Conservation (phyloP, 441 rosid genomes). For the Geranium incanum region DNA sequence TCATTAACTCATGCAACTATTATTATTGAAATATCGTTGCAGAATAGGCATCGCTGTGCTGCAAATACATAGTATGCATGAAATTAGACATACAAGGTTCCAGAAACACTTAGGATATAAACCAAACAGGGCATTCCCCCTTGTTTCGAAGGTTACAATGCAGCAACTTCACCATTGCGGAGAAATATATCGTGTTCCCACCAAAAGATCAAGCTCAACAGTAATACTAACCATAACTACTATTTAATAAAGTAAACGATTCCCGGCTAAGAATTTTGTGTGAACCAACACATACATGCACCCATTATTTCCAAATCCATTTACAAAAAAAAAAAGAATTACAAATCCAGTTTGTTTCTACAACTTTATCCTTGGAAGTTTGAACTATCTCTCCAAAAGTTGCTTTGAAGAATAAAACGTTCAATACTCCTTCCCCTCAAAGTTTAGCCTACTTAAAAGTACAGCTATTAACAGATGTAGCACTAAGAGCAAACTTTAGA, state of each 20-base stretch:
- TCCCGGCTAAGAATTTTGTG: neutral
- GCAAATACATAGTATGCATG: constrained; percentile 1
- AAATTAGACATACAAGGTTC: neutral
- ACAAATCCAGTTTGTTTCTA: neutral
- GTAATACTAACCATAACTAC: neutral
- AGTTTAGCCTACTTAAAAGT: constrained; percentile 4
- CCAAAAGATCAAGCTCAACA: constrained; percentile 4
- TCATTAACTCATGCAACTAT: neutral
- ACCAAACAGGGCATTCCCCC: neutral
- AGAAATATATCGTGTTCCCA: neutral
- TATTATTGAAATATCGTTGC: neutral
- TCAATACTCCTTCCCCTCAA: constrained; percentile 1
- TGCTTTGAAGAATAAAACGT: neutral
- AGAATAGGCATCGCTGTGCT: neutral
- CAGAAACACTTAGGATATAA: neutral
- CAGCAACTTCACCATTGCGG: neutral
- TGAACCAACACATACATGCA: neutral
- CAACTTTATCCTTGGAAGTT: constrained; percentile 7
- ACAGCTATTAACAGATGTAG: constrained; percentile 7
- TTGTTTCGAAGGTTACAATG: neutral
- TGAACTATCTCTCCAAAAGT: neutral
- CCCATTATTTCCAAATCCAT: neutral
- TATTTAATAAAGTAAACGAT: neutral
- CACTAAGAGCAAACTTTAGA: constrained; percentile 2
- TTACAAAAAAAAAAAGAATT: neutral